Evolutionary conservation across 2,329 filamentous ascomycete species (phyloP).

Genomic region (Sodiomyces alkalinus): DNA sequence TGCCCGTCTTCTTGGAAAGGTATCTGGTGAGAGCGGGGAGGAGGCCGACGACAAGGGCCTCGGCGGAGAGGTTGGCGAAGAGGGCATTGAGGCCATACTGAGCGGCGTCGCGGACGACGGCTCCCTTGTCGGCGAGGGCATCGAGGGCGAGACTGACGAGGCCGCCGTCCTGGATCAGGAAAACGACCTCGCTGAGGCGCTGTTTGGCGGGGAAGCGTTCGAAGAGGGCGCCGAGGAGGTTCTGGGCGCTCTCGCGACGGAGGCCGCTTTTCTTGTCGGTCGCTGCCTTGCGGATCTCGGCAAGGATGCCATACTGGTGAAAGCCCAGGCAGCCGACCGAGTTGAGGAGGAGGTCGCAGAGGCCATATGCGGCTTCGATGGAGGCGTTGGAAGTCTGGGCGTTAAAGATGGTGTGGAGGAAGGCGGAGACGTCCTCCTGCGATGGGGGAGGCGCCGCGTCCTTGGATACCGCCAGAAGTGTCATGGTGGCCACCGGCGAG

Average conservation of each 20-base stretch:
- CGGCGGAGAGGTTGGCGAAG: conserved; percentile 63
- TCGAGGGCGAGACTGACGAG: conserved; percentile 64
- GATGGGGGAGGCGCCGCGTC: conserved; percentile 42
- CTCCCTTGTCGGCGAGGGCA: conserved; percentile 75
- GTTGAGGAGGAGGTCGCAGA: conserved; percentile 44
- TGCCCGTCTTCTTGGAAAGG: conserved; percentile 69
- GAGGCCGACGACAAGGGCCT: conserved; percentile 70
- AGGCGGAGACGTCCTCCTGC: conserved; percentile 47
- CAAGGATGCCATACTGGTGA: conserved; percentile 34
- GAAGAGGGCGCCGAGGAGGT: conserved; percentile 83
- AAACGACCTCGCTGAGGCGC: conserved; percentile 62
- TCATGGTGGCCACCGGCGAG: conserved; percentile 8
- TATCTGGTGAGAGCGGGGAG: conserved; percentile 64
- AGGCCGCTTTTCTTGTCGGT: conserved; percentile 85
- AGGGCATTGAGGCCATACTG: conserved; percentile 89
- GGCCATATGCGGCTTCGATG: conserved; percentile 45
- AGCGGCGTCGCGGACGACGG: conserved; percentile 77
- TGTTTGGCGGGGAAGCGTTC: conserved; percentile 73
- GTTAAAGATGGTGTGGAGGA: conserved; percentile 54
- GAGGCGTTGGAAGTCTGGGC: conserved; percentile 54
- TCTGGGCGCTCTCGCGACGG: conserved; percentile 81
- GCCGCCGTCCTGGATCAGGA: conserved; percentile 68
- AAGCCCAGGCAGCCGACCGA: conserved; percentile 38
- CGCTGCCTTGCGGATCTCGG: conserved; percentile 56
- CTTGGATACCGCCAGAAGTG: conserved; percentile 29